Evolutionary conservation across 2,329 filamentous ascomycete species (phyloP).

Genomic region (Sporothrix sp.): DNA sequence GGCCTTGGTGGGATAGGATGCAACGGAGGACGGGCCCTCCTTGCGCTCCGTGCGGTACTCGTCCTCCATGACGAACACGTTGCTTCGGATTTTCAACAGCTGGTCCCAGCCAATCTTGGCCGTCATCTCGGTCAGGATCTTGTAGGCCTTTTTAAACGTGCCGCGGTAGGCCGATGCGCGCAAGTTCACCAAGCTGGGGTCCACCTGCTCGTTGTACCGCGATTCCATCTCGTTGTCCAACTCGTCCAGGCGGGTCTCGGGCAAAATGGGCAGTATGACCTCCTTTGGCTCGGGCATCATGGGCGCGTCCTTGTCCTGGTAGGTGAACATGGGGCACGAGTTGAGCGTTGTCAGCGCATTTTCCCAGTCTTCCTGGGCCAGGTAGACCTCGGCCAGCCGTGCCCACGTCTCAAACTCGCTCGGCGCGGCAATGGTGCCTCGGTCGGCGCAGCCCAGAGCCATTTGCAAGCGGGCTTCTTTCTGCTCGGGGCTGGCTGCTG

Average conservation of each 20-base stretch:
- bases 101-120: slow-evolving; percentile 98
- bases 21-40: slow-evolving; percentile 35
- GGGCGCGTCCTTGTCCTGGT: slow-evolving; percentile 95
- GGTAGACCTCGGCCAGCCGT: slow-evolving; percentile 83
- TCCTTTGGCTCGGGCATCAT: slow-evolving; percentile 88
- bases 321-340: slow-evolving; percentile 99
- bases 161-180: slow-evolving; percentile 86
- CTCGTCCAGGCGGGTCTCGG: slow-evolving; percentile 86
- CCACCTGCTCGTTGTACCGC: slow-evolving; percentile 73
- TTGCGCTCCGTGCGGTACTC: slow-evolving; percentile 89
- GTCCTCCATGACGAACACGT: slow-evolving; percentile 99
- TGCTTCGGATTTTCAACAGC: slow-evolving; percentile 84
- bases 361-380: slow-evolving; percentile 92
- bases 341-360: slow-evolving; percentile 90
- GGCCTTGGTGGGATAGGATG: slow-evolving; percentile 42
- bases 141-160: slow-evolving; percentile 91
- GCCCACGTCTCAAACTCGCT: slow-evolving; percentile 98
- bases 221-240: slow-evolving; percentile 86
- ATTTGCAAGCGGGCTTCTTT: slow-evolving; percentile 65
- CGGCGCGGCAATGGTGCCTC: slow-evolving; percentile 86
- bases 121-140: slow-evolving; percentile 88
- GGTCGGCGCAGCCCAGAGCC: slow-evolving; percentile 86
- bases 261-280: slow-evolving; percentile 74
- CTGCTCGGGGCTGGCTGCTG: slow-evolving; percentile 41
- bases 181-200: slow-evolving; percentile 74